Percentiles rank a stretch among this genome's conserved stretches.
Evolutionary conservation across 176 grass and related monocot genomes (phyloP).

Genomic region (Rhynchospora tenuis): DNA sequence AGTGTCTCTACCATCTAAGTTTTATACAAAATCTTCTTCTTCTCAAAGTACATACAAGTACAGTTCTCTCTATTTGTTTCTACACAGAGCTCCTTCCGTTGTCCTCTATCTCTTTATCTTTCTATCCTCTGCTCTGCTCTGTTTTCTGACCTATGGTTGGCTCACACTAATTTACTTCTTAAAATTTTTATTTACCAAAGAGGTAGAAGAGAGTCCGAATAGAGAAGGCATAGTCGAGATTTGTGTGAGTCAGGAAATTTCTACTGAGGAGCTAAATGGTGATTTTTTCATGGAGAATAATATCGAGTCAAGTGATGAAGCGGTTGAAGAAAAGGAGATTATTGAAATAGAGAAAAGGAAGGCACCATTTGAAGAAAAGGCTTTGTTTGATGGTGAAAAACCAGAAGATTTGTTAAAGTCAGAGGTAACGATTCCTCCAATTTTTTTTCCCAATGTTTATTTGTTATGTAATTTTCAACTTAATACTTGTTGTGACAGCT

Average conservation of each 20-base stretch:
- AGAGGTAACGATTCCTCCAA: neutral
- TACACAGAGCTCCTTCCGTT: constrained; percentile 7
- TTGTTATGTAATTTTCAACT: neutral
- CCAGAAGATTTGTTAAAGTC: neutral
- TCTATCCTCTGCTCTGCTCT: neutral
- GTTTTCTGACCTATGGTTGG: constrained; percentile 8
- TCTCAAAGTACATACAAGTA: neutral
- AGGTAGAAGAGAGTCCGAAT: neutral
- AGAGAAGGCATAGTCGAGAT: neutral
- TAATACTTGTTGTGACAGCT: neutral
- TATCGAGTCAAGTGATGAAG: neutral
- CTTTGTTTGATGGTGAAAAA: neutral
- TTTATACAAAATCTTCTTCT: neutral
- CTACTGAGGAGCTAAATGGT: neutral
- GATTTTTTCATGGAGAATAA: neutral
- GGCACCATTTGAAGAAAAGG: neutral
- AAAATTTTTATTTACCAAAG: neutral
- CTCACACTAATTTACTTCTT: constrained; percentile 21
- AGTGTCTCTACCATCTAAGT: neutral
- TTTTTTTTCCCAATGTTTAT: neutral
- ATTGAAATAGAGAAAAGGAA: neutral
- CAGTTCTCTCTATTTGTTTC: neutral
- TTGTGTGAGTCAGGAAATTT: neutral
- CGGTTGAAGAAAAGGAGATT: constrained; percentile 10
- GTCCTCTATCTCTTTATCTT: constrained; percentile 6